Evolutionary conservation across 2,329 filamentous ascomycete species (phyloP).

Genomic region (Cytospora piceicola): DNA sequence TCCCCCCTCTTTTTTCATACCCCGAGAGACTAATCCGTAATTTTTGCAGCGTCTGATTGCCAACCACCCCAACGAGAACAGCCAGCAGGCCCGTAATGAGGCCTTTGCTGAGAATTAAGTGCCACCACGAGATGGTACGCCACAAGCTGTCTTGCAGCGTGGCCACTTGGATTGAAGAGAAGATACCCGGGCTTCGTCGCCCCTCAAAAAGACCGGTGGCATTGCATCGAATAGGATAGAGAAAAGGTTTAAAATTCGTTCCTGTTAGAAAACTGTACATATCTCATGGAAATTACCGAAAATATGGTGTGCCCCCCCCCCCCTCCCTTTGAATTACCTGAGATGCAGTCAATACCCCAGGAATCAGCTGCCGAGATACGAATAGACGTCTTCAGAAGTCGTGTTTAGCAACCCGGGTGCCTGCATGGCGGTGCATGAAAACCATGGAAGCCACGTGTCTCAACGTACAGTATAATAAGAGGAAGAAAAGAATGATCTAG

Average conservation of each 20-base stretch:
- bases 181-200: constrained; percentile 28
- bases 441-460: background rate
- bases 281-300: background rate
- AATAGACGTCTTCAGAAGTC: background rate
- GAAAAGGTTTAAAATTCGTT: background rate
- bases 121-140: background rate
- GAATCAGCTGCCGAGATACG: background rate
- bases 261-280: background rate
- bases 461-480: background rate
- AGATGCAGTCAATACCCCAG: background rate
- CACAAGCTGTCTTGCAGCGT: background rate
- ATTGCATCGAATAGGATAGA: constrained; percentile 19
- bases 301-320: background rate
- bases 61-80: constrained; percentile 47
- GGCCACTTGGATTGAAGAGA: constrained; percentile 11
- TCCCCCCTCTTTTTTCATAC: constrained; percentile 34
- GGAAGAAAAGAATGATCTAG: background rate
- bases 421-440: background rate
- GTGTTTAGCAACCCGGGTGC: background rate
- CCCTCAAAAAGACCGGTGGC: constrained; percentile 4
- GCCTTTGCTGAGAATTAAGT: constrained; percentile 46
- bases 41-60: constrained; percentile 53
- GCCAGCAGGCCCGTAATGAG: constrained; percentile 46
- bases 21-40: background rate
- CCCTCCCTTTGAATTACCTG: background rate